Evolutionary conservation across 495 filamentous ascomycete species (phyloP), one percentile per base, ranked within the genome.

Genomic region (Antarctomyces pellizariae): DNA sequence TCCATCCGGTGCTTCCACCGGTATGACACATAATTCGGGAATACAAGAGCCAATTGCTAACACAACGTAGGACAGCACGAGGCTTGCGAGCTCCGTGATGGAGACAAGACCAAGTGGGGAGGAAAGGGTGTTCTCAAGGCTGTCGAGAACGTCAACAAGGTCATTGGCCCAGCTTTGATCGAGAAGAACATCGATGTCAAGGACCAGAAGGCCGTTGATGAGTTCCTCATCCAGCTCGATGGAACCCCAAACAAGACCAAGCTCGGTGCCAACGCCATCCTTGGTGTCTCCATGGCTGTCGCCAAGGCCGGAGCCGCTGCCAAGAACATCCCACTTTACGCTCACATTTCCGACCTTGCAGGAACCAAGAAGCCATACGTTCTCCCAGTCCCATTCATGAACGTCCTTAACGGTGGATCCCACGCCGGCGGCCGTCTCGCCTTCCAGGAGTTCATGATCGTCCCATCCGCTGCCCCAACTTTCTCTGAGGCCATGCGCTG

Each of bases 381-480:
- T 34, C 74, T 99, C 7, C 89, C 89, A 29, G 89, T 99, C 31
- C 89, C 89, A 36, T 99, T 99, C 75, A 77, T 82, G 80, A 99
- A 99, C 62, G 89, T 99, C 47, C 67, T 99, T 35, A 99, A 99
- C 56, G 89, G 89, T 57, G 64, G 62, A 36, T 95, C 84, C 44
- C 89, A 99, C 62, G 89, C 89, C 37, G 89, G 89, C 66, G 89
- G 89, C 44, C 79, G 86, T 52, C 63, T 99, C 31, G 89, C 89
- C 36, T 99, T 99, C 74, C 89, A 99, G 58, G 89, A 99, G 56
- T 99, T 99, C 71, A 99, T 99, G 89, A 92, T 99, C 43, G 89
- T 95, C 25, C 89, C 89, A 33, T 70, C 63, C 19, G 36, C 44
- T 27, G 84, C 84, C 37, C 68, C 76, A 31, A 65, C 75, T 31